phyloP scores from a whole-genome alignment of 2,329 filamentous ascomycete species.

The Beauveria asiatica region DNA sequence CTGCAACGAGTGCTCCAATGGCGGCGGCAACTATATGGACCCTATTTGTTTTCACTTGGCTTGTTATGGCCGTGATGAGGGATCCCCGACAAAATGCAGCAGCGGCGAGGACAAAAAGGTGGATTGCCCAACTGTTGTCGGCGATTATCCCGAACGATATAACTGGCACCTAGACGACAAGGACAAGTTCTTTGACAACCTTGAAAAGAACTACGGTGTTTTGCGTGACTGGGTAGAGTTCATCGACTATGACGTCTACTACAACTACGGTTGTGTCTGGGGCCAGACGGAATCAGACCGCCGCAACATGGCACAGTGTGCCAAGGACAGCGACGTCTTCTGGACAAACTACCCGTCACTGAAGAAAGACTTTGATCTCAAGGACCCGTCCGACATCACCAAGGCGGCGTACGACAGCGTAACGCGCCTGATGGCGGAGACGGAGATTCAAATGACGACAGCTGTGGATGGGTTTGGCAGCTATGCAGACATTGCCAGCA shows the following conservation, averaged over 20 bases:
- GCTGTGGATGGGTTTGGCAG: background rate
- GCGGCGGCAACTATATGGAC: background rate
- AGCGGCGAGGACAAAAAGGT: background rate
- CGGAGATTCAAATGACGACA: background rate
- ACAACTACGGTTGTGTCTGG: conserved; percentile 2
- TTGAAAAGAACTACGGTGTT: background rate
- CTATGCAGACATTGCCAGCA: background rate
- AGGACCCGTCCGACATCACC: background rate
- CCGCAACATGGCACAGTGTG: background rate
- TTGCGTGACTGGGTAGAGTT: background rate
- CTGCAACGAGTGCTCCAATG: background rate
- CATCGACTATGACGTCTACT: background rate
- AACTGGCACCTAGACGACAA: background rate
- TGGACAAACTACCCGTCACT: background rate
- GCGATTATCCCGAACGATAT: background rate
- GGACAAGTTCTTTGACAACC: conserved; percentile 1
- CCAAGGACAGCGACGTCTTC: background rate
- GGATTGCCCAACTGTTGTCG: background rate
- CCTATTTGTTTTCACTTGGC: background rate
- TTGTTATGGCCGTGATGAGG: background rate
- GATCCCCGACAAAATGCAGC: background rate
- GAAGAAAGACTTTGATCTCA: background rate
- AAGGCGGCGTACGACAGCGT: background rate
- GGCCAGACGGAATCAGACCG: background rate
- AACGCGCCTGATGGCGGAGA: background rate